Evolutionary conservation across 768 basidiomycete species (phyloP).

Genomic region (Tulasnella sp.): DNA sequence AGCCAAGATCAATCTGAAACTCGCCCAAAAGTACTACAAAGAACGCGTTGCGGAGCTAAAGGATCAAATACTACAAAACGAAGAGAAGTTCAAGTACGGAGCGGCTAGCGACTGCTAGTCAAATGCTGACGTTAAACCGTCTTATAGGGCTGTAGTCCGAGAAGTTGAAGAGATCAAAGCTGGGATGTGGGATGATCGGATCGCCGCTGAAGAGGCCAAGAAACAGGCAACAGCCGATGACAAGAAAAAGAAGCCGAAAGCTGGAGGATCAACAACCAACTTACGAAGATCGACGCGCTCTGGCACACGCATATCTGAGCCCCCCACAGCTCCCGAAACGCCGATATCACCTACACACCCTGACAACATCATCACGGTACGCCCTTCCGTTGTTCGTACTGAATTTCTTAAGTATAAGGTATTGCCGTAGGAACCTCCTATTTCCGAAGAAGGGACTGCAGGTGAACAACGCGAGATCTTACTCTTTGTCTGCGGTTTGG

Average conservation of each 20-base stretch:
- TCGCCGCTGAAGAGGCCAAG: conserved; percentile 35
- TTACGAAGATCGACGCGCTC: conserved; percentile 7
- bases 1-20: conserved; percentile 58
- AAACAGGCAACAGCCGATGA: conserved; percentile 1
- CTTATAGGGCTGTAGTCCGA: conserved; percentile 47
- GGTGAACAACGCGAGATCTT: background rate
- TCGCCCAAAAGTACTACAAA: conserved; percentile 70
- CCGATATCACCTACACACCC: background rate
- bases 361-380: background rate
- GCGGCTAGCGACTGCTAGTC: background rate
- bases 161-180: conserved; percentile 73
- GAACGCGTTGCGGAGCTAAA: conserved; percentile 64
- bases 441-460: background rate
- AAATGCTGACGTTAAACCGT: background rate
- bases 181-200: conserved; percentile 54
- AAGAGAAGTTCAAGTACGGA: conserved; percentile 66
- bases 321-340: background rate
- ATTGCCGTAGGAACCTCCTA: background rate
- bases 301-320: conserved; percentile 3
- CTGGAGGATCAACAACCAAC: background rate
- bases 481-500: background rate
- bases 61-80: conserved; percentile 62
- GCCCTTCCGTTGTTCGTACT: background rate
- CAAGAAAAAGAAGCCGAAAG: conserved; percentile 5
- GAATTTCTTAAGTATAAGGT: background rate